Evolutionary conservation across 2,329 filamentous ascomycete genomes (phyloP).

Genomic region (Phoma sp.): DNA sequence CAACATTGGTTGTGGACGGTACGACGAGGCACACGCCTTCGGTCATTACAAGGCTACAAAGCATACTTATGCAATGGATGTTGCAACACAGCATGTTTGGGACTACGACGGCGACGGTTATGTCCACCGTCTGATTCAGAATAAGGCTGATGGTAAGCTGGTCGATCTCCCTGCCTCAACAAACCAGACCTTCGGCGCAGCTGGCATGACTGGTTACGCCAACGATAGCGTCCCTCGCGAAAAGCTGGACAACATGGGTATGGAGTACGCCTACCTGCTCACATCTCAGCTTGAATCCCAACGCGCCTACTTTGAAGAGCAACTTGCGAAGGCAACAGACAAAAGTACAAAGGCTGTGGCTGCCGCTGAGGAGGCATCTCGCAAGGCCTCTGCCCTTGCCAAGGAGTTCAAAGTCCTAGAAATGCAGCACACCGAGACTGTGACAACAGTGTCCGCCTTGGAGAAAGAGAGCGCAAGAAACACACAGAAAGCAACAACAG

Average conservation of each 20-base stretch:
- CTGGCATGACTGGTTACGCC: slow-evolving; percentile 54
- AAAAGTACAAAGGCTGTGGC: slow-evolving; percentile 80
- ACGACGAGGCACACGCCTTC: slow-evolving; percentile 92
- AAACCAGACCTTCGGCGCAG: slow-evolving; percentile 29
- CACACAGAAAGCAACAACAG: slow-evolving; percentile 68
- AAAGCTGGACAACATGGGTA: slow-evolving; percentile 78
- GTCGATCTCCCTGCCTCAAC: slow-evolving; percentile 78
- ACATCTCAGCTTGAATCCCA: slow-evolving; percentile 94
- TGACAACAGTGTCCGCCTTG: slow-evolving; percentile 69
- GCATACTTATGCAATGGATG: slow-evolving; percentile 91
- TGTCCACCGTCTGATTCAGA: slow-evolving; percentile 93
- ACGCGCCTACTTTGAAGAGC: slow-evolving; percentile 90
- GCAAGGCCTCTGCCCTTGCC: slow-evolving; percentile 58
- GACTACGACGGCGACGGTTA: slow-evolving; percentile 96
- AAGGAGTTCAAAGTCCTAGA: slow-evolving; percentile 63
- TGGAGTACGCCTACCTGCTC: slow-evolving; percentile 94
- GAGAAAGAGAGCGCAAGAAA: slow-evolving; percentile 73
- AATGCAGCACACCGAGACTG: slow-evolving; percentile 58
- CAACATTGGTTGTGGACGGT: slow-evolving; percentile 89
- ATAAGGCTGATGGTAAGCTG: slow-evolving; percentile 90
- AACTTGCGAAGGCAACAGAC: slow-evolving; percentile 86
- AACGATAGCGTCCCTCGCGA: slow-evolving; percentile 76
- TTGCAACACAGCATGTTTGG: slow-evolving; percentile 95
- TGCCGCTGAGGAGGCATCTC: slow-evolving; percentile 68
- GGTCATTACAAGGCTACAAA: slow-evolving; percentile 89